Base-by-base conservation (phyloP, 352 stramenopile genomes). In the Phytophthora tentaculata region DNA sequence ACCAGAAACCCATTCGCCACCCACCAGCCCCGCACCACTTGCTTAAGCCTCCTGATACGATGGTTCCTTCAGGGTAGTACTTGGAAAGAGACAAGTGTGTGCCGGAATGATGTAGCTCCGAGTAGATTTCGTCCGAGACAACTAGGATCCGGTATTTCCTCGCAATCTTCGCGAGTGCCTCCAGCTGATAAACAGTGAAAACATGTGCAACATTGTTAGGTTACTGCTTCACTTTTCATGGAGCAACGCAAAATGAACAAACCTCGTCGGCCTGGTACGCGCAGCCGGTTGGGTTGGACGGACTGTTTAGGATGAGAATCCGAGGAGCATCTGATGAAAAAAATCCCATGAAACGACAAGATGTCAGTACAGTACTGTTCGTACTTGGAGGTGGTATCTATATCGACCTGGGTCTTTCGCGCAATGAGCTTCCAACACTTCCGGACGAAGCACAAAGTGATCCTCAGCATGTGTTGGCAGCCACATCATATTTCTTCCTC, bases 41-140 rank as follows among this genome's bases (percentile, higher is more conserved):
- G 62, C 86, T 95, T 39, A 96, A 71, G 16, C 89, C 89, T 24
- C 88, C 89, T 1, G 87, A 95, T 23, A 96, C 87, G 61, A 96
- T 95, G 12, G 89, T 96, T 5, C 88, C 88, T 80, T 96, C 89
- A 0, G 88, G 86, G 52, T 96, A 96, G 54, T 89, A 95, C 56
- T 85, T 89, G 20, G 89, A 94, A 50, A 96, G 91, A 6, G 88
- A 96, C 13, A 91, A 45, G 43, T 96, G 89, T 9, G 83, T 74
- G 23, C 84, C 82, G 17, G 73, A 79, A 67, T 95, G 84, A 52
- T 92, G 86, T 35, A 95, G 66, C 67, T 95, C 89, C 29, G 88
- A 94, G 73, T 96, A 96, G 51, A 96, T 92, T 70, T 96, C 89
- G 56, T 96, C 89, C 41, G 89, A 96, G 22, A 96, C 86, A 20